These are phyloP conservation scores for Globisporangium abappressorium DNA, from an alignment of 352 stramenopile species.

Conservation along the genomic window DNA sequence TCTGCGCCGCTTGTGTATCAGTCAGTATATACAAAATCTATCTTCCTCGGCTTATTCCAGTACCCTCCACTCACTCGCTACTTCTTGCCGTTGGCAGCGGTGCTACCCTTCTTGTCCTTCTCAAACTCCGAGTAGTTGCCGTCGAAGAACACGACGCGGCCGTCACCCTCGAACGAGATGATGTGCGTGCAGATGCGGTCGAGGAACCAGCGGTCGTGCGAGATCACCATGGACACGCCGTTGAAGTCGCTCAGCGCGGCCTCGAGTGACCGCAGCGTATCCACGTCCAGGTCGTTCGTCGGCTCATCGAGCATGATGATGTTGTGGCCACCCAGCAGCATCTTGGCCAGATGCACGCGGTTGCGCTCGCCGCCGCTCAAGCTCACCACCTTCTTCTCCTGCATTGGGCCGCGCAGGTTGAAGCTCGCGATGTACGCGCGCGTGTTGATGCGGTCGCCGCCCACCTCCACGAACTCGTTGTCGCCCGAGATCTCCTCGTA, in stretches of 20 bases:
- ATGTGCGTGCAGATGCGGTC: slow-evolving; percentile 91
- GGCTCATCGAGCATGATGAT: slow-evolving; percentile 88
- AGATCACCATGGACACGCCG: slow-evolving; percentile 94
- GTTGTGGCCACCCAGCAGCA: slow-evolving; percentile 80
- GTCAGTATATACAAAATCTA: no score
- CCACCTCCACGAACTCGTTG: slow-evolving; percentile 81
- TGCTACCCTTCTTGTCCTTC: slow-evolving; percentile 48
- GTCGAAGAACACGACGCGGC: slow-evolving; percentile 76
- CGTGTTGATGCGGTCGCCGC: slow-evolving; percentile 77
- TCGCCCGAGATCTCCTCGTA: slow-evolving; percentile 87
- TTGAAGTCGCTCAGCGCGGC: slow-evolving; percentile 83
- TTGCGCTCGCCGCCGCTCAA: slow-evolving; percentile 84
- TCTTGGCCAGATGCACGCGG: slow-evolving; percentile 84
- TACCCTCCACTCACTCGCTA: background rate
- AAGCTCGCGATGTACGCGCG: slow-evolving; percentile 86
- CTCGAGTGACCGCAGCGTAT: slow-evolving; percentile 86
- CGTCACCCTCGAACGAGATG: slow-evolving; percentile 76
- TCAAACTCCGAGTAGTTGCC: slow-evolving; percentile 89
- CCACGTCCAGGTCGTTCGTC: slow-evolving; percentile 86
- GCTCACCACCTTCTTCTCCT: slow-evolving; percentile 77
- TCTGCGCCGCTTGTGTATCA: no score
- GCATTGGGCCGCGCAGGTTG: slow-evolving; percentile 79
- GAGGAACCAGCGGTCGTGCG: slow-evolving; percentile 95
- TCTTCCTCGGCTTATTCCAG: no score
- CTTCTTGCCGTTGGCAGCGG: no score